Evolutionary conservation across 2,329 filamentous ascomycete species (phyloP).

Genomic region (Fusarium brachygibbosum): DNA sequence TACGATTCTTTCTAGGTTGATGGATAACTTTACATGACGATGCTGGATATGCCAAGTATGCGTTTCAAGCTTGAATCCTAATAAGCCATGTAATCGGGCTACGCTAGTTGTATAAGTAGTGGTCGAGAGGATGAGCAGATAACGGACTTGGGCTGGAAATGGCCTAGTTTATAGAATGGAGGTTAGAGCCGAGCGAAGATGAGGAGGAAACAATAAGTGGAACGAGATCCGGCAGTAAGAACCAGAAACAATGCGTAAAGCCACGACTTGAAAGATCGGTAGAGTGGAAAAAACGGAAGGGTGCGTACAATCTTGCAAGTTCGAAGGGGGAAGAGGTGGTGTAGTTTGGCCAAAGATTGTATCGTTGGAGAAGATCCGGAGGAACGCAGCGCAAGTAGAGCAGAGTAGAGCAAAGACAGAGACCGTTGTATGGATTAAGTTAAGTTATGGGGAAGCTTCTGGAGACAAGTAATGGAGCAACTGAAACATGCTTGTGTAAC

Average conservation of each 20-base stretch:
- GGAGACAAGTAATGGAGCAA: slow-evolving; percentile 43
- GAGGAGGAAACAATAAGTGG: slow-evolving; percentile 10
- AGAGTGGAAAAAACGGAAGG: slow-evolving; percentile 16
- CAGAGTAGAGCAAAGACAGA: slow-evolving; percentile 16
- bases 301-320: slow-evolving; percentile 16
- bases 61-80: slow-evolving; percentile 11
- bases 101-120: slow-evolving; percentile 19
- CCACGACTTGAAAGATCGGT: slow-evolving; percentile 2
- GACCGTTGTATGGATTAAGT: slow-evolving; percentile 25
- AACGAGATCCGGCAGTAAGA: slow-evolving; percentile 12
- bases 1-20: slow-evolving; percentile 15
- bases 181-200: slow-evolving; percentile 15
- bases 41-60: slow-evolving; percentile 10
- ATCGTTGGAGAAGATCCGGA: slow-evolving; percentile 13
- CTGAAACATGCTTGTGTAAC: slow-evolving; percentile 57
- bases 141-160: slow-evolving; percentile 13
- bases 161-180: slow-evolving; percentile 16
- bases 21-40: slow-evolving; percentile 43
- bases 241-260: slow-evolving; percentile 4
- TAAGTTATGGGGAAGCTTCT: slow-evolving; percentile 47
- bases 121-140: slow-evolving; percentile 1
- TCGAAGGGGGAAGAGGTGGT: slow-evolving; percentile 9
- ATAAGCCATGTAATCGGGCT: slow-evolving; percentile 23
- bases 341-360: slow-evolving; percentile 18
- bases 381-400: slow-evolving; percentile 14